Conservation (phyloP, 805 yeast genomes). For the Kodamaea jinghongensis region DNA sequence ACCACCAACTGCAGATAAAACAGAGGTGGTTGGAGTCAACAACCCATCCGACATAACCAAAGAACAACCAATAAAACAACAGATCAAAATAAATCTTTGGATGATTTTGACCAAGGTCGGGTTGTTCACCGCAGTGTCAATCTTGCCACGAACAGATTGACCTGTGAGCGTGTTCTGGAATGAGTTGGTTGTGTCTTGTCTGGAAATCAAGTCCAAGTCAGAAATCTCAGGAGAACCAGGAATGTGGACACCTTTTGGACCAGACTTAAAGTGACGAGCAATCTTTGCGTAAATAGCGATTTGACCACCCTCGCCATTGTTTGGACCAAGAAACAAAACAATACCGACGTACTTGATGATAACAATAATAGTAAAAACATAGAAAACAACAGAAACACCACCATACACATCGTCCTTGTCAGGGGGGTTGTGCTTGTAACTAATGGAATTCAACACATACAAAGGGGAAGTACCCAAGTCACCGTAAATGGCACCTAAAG, state of each 20-base stretch:
- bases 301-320: constrained; percentile 63
- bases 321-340: constrained; percentile 51
- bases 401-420: constrained; percentile 44
- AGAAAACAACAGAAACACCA: constrained; percentile 51
- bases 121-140: constrained; percentile 17
- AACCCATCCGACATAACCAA: constrained; percentile 59
- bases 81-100: constrained; percentile 30
- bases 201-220: constrained; percentile 26
- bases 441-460: constrained; percentile 42
- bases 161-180: constrained; percentile 17
- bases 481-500: constrained; percentile 63
- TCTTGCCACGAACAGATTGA: constrained; percentile 10
- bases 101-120: constrained; percentile 28
- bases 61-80: constrained; percentile 54
- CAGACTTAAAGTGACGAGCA: constrained; percentile 47
- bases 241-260: constrained; percentile 44
- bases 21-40: constrained; percentile 63
- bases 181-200: constrained; percentile 39
- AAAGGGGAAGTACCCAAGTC: constrained; percentile 64
- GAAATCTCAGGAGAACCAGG: constrained; percentile 37
- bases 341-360: constrained; percentile 49
- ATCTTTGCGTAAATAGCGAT: constrained; percentile 61
- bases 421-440: constrained; percentile 28
- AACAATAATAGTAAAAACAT: constrained; percentile 53
- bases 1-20: constrained; percentile 56